Evolutionary conservation across 148 eudicot genomes (phyloP).

Genomic region (Cornus florida): DNA sequence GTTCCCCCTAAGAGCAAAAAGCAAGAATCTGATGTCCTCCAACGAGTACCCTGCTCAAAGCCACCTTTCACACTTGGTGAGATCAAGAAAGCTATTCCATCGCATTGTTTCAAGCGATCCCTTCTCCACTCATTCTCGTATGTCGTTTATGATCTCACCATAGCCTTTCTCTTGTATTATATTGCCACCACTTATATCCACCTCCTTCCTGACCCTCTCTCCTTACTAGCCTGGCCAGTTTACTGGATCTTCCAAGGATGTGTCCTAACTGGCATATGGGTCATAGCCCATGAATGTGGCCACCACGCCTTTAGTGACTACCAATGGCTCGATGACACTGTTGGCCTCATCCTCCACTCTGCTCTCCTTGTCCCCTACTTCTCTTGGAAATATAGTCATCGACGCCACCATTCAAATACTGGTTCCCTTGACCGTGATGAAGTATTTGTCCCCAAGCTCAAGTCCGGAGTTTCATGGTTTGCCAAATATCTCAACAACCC

Average conservation of each 20-base stretch:
- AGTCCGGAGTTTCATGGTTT: constrained; percentile 37
- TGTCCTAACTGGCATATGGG: constrained; percentile 58
- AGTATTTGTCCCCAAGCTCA: constrained; percentile 73
- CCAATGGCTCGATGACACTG: constrained; percentile 70
- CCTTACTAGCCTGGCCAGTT: constrained; percentile 64
- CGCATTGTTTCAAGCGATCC: constrained; percentile 87
- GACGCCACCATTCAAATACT: constrained; percentile 91
- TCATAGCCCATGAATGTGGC: constrained; percentile 70
- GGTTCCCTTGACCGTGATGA: constrained; percentile 86
- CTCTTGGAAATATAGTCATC: constrained; percentile 87
- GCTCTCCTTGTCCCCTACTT: constrained; percentile 77
- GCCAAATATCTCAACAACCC: constrained; percentile 74
- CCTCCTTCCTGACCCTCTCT: constrained; percentile 56
- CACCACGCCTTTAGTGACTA: constrained; percentile 73
- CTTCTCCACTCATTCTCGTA: constrained; percentile 73
- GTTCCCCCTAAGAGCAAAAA: constrained; percentile 41
- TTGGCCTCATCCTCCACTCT: constrained; percentile 83
- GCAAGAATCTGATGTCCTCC: constrained; percentile 30
- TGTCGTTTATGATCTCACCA: constrained; percentile 51
- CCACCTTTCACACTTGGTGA: constrained; percentile 81
- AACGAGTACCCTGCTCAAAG: constrained; percentile 59
- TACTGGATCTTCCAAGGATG: constrained; percentile 63
- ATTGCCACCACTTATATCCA: constrained; percentile 61
- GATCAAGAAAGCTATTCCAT: constrained; percentile 80
- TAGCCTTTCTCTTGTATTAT: constrained; percentile 54